A percentile compares a stretch with the other conserved stretches of the same genome.
phyloP scores from a whole-genome alignment of 139 green algal genomes.

The Chlamydomonas asymmetrica region DNA sequence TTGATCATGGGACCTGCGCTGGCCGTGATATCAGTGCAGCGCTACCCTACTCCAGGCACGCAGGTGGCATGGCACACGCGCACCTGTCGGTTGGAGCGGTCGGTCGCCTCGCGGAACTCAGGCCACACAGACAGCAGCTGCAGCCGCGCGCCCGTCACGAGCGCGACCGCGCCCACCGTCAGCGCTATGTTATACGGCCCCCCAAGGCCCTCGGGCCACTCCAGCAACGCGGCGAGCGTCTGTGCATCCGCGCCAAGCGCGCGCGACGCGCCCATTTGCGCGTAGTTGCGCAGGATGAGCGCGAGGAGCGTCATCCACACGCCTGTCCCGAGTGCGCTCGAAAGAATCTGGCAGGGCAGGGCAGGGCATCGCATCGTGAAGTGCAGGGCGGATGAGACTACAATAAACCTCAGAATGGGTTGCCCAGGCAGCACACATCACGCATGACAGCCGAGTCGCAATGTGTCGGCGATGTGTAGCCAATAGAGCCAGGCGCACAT shows the following conservation, averaged over 20 bases:
- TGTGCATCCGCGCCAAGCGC: conserved; percentile 40
- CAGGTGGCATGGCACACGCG: background rate
- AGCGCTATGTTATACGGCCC: conserved; percentile 15
- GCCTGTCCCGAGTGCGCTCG: conserved; percentile 16
- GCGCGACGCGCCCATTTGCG: conserved; percentile 6
- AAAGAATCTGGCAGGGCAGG: too few species aligned
- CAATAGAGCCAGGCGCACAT: too few species aligned
- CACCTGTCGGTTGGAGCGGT: conserved; percentile 72
- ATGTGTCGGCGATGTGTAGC: too few species aligned
- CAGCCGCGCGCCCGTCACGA: conserved; percentile 60
- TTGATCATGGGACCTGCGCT: too few species aligned
- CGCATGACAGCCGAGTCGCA: too few species aligned
- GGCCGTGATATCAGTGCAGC: background rate
- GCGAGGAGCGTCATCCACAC: conserved; percentile 43
- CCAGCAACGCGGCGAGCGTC: conserved; percentile 38
- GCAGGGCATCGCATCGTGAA: too few species aligned
- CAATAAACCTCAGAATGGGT: too few species aligned
- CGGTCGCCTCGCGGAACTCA: conserved; percentile 63
- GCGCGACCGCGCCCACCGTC: conserved; percentile 41
- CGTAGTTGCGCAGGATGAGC: conserved; percentile 36
- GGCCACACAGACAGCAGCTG: conserved; percentile 57
- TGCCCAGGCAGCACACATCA: too few species aligned
- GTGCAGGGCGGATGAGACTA: too few species aligned
- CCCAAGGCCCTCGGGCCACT: conserved; percentile 28
- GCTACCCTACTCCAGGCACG: background rate